phyloP scores from a whole-genome alignment of 2,329 filamentous ascomycete species.

The Bipolaris sorokiniana region DNA sequence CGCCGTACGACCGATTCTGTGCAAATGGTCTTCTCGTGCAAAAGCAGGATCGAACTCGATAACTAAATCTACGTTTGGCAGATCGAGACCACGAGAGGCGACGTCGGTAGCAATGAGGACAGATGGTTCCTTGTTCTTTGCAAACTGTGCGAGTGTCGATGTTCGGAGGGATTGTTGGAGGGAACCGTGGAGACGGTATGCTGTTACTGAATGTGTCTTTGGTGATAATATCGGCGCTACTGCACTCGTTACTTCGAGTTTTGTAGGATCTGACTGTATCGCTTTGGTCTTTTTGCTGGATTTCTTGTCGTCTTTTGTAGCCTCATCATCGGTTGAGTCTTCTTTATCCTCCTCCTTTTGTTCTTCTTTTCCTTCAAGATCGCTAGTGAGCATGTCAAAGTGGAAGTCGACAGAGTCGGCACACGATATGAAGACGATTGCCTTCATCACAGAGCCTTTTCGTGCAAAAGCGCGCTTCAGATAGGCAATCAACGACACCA shows the following conservation, averaged over 20 bases:
- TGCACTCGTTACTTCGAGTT: constrained; percentile 63
- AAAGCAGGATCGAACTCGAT: constrained; percentile 97
- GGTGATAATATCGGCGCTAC: constrained; percentile 75
- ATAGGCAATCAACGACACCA: constrained; percentile 84
- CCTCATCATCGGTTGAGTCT: constrained; percentile 15
- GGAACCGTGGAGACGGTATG: constrained; percentile 91
- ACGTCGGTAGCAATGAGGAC: constrained; percentile 95
- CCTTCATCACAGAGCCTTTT: constrained; percentile 92
- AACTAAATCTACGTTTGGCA: constrained; percentile 92
- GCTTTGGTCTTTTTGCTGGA: constrained; percentile 48
- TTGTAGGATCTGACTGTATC: constrained; percentile 50
- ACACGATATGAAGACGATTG: constrained; percentile 95
- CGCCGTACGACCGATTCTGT: constrained; percentile 92
- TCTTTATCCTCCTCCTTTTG: constrained; percentile 30
- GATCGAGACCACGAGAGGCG: constrained; percentile 90
- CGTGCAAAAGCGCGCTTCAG: constrained; percentile 87
- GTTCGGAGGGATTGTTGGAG: constrained; percentile 87
- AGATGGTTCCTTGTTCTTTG: constrained; percentile 73
- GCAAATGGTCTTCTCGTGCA: constrained; percentile 88
- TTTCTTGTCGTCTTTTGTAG: constrained; percentile 21
- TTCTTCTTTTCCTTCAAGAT: constrained; percentile 41
- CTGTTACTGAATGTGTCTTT: constrained; percentile 74
- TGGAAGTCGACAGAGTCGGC: constrained; percentile 98
- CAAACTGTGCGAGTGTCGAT: constrained; percentile 81
- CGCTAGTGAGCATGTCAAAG: constrained; percentile 75